phyloP scores from a whole-genome alignment of 2,329 filamentous ascomycete species.

The Fonsecaea multimorphosa region DNA sequence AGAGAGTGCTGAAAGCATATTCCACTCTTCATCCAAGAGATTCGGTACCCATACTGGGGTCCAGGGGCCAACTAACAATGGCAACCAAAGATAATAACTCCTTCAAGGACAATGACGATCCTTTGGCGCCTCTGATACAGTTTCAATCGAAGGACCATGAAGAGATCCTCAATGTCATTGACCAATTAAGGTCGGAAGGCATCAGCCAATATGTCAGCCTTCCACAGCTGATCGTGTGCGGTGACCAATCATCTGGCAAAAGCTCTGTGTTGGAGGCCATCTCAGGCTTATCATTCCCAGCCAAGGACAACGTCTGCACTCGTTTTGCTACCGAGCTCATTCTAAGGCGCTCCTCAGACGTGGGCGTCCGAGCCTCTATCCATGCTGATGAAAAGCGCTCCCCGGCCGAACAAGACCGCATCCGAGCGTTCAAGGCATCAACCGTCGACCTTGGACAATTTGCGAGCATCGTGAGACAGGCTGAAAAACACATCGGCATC shows the following conservation, averaged over 20 bases:
- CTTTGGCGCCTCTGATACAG: slow-evolving; percentile 25
- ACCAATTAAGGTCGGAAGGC: slow-evolving; percentile 52
- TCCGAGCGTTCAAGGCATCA: slow-evolving; percentile 34
- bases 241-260: slow-evolving; percentile 44
- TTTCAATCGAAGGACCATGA: slow-evolving; percentile 35
- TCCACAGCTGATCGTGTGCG: slow-evolving; percentile 43
- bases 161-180: slow-evolving; percentile 34
- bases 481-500: slow-evolving; percentile 38
- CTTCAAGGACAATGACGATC: neutral
- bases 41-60: neutral
- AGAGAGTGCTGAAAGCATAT: neutral
- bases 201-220: slow-evolving; percentile 56
- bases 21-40: neutral
- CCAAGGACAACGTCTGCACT: slow-evolving; percentile 43
- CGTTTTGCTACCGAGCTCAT: slow-evolving; percentile 44
- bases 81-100: neutral
- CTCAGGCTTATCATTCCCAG: slow-evolving; percentile 42
- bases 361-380: slow-evolving; percentile 34
- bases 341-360: slow-evolving; percentile 26
- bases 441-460: slow-evolving; percentile 39
- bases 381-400: slow-evolving; percentile 32
- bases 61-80: neutral
- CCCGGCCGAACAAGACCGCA: slow-evolving; percentile 26
- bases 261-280: slow-evolving; percentile 44
- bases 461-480: slow-evolving; percentile 39